Evolutionary conservation across 2,329 filamentous ascomycete species (phyloP).

Genomic region (Hirsutella minnesotensis): DNA sequence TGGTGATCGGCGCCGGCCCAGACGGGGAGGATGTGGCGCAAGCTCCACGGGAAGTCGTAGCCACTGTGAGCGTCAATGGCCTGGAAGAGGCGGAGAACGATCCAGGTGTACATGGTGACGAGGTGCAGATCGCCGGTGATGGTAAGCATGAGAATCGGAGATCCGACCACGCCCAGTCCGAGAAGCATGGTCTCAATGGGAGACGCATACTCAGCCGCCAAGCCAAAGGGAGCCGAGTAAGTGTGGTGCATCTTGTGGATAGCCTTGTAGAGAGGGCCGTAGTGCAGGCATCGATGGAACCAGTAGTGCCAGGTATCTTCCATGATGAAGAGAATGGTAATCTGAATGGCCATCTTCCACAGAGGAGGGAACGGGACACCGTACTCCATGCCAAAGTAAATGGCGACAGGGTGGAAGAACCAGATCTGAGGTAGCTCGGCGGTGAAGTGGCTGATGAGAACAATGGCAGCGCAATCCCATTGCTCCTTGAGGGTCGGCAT

Average conservation of each 20-base stretch:
- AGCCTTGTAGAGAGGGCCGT: conserved; percentile 86
- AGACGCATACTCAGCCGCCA: conserved; percentile 94
- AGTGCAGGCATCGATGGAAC: conserved; percentile 85
- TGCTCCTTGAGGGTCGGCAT: conserved; percentile 88
- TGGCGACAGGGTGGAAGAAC: conserved; percentile 96
- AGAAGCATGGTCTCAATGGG: conserved; percentile 95
- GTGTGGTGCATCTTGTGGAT: conserved; percentile 99
- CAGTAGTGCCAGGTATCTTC: conserved; percentile 99
- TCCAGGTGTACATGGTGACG: conserved; percentile 97
- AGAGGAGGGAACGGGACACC: conserved; percentile 78
- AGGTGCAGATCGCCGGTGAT: conserved; percentile 84
- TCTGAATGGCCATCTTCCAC: conserved; percentile 82
- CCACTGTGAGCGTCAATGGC: conserved; percentile 96
- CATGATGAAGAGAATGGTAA: conserved; percentile 85
- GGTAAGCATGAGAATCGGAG: conserved; percentile 72
- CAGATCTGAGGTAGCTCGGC: conserved; percentile 98
- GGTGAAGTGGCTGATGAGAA: conserved; percentile 91
- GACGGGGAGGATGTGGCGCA: conserved; percentile 92
- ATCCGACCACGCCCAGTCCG: conserved; percentile 72
- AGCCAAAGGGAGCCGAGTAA: conserved; percentile 92
- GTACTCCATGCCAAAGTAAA: conserved; percentile 80
- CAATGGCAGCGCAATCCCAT: conserved; percentile 85
- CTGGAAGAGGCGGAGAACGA: conserved; percentile 84
- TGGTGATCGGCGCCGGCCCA: conserved; percentile 97
- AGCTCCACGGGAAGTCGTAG: conserved; percentile 95